Evolutionary conservation across 139 green algal genomes (phyloP), one percentile per base, ranked within the genome.

Genomic region (Bryopsis sp.): DNA sequence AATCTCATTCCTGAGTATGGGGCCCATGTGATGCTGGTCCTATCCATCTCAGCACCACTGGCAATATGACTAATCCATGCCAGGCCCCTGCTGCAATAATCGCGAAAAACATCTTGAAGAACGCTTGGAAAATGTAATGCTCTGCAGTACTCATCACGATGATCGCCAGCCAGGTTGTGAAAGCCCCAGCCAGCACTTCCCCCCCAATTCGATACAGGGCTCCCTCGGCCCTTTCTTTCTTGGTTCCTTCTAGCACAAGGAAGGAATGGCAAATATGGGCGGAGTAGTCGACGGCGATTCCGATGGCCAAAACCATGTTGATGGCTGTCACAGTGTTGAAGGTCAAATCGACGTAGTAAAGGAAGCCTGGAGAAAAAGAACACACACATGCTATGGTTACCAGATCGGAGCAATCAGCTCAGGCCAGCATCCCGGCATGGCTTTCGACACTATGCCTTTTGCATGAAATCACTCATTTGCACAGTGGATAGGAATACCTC

Each of bases 231-330:
- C 77, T 47, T 65, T 75, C 73, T 43, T 74, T 47, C 8, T 63
- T 43, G 37, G 58, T 68, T 31, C 64, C 73, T 35, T 64, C 36
- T 26, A 43, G 47, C 15, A 71, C 48, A 28, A 86, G 32, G 73
- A 86, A 88, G 3, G 80, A 70, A 32, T 82, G 77, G 47, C 71
- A 67, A 1, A 88, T 72, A 64, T 84, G 80, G 2, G 71, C 72
- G 1, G 63, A 75, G 68, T 85, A 88, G 36, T 88, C 80, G 37
- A 86, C 80, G 1, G 75, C 68, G 28, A 86, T 78, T 39, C 82
- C 82, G 15, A 88, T 64, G 0, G 82, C 71, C 50, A 86, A 73
- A 36, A 86, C 78, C 35, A 86, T 64, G 68, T 80, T 82, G 47
- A 88, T 80, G 32, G 74, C 60, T 35, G 77, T 81, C 1, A 83